Conservation (phyloP, 2,329 filamentous ascomycete species). For the Diplodia scrobiculata region DNA sequence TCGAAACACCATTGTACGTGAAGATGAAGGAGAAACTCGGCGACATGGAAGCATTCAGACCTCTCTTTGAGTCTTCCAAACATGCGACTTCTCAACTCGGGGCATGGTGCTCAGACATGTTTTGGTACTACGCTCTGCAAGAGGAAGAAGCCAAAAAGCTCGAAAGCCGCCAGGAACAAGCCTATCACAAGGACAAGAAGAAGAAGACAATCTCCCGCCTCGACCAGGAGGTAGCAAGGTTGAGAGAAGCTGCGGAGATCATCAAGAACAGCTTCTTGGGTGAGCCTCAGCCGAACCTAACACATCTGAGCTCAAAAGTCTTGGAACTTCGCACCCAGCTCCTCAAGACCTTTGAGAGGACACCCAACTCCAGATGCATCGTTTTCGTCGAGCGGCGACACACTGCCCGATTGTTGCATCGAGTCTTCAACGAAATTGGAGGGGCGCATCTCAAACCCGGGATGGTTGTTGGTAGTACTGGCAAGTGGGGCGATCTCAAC, state of each 20-base stretch:
- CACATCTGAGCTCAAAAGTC: constrained; percentile 72
- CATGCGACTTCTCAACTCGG: constrained; percentile 69
- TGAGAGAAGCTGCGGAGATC: constrained; percentile 61
- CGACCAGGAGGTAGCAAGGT: constrained; percentile 57
- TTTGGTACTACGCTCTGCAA: constrained; percentile 72
- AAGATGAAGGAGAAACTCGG: constrained; percentile 58
- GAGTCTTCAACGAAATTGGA: constrained; percentile 64
- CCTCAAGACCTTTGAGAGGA: constrained; percentile 61
- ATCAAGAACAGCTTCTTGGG: constrained; percentile 58
- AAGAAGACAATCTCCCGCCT: constrained; percentile 47
- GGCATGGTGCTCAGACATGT: constrained; percentile 78
- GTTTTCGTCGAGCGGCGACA: constrained; percentile 81
- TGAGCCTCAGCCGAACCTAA: constrained; percentile 42
- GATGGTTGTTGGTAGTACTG: constrained; percentile 64
- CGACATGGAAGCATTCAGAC: constrained; percentile 56
- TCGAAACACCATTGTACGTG: constrained; percentile 66
- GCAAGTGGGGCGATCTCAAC: constrained; percentile 58
- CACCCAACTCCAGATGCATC: constrained; percentile 70
- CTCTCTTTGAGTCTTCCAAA: constrained; percentile 62
- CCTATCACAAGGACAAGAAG: constrained; percentile 48
- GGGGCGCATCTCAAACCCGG: constrained; percentile 63
- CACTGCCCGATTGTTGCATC: constrained; percentile 72
- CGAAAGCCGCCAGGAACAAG: constrained; percentile 41
- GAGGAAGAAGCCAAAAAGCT: constrained; percentile 65
- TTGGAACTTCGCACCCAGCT: constrained; percentile 64